phyloP scores from a whole-genome alignment of 352 stramenopile species.

The Globisporangium solare region DNA sequence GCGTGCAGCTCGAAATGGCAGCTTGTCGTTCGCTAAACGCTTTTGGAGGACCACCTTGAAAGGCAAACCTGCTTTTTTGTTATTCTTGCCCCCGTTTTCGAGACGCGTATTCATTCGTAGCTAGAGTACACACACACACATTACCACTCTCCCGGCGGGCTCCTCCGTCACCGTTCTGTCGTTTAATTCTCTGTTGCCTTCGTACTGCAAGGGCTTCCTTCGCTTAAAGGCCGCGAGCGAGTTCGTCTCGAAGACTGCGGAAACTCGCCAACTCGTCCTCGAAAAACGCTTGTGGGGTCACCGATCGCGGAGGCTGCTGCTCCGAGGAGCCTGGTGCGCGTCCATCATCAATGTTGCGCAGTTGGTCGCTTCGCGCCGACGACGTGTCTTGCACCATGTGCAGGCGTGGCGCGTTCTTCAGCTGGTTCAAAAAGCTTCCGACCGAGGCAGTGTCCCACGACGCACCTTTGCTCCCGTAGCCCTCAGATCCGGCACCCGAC shows the following conservation, averaged over 20 bases:
- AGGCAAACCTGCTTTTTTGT: background rate
- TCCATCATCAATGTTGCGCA: background rate
- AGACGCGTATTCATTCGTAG: background rate
- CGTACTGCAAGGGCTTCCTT: background rate
- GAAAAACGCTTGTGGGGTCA: constrained; percentile 30
- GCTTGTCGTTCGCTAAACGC: too few species aligned
- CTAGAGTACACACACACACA: constrained; percentile 1
- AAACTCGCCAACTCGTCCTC: constrained; percentile 79
- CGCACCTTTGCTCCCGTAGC: constrained; percentile 8
- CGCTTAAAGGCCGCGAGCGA: constrained; percentile 32
- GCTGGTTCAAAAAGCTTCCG: constrained; percentile 71
- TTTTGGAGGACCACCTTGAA: too few species aligned
- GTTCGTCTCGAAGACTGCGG: constrained; percentile 60
- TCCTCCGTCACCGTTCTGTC: background rate
- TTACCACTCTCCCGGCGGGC: too few species aligned
- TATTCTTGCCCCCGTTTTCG: too few species aligned
- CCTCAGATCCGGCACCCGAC: constrained; percentile 12
- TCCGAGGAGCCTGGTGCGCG: background rate
- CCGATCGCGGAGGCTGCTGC: constrained; percentile 1
- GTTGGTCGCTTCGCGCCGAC: background rate
- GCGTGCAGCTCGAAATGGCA: too few species aligned
- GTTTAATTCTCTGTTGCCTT: background rate
- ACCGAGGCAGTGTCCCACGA: constrained; percentile 60
- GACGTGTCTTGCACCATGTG: constrained; percentile 19
- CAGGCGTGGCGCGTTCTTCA: constrained; percentile 72